Evolutionary conservation across 345 rosid species (phyloP), one percentile per base, ranked within the genome.

Genomic region (Salix udensis): DNA sequence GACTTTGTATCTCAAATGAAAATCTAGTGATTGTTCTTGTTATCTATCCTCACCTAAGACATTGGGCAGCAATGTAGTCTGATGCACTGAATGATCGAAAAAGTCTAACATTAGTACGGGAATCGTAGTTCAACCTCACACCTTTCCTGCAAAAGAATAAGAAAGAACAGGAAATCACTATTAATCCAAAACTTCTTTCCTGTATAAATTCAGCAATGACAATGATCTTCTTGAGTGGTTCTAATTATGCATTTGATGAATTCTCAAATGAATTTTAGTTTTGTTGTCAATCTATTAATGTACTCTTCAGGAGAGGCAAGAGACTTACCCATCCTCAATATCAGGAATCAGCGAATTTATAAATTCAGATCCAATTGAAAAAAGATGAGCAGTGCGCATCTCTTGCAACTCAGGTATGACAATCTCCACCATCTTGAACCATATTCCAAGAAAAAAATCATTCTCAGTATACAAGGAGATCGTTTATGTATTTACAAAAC

Each of bases 401-500:
- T 91, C 98, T 39, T 78, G 87, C 70, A 94, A 85, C 85, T 91
- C 97, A 55, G 98, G 98, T 82, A 94, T 82, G 70, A 89, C 97
- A 74, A 91, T 85, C 85, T 94, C 98, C 44, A 85, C 84, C 53
- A 87, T 86, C 98, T 93, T 69, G 55, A 70, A 83, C 64, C 65
- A 71, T 28, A 50, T 70, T 19, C 75, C 36, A 65, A 66, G 53
- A 79, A 74, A 55, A 34, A n/a, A 62, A 36, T 10, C 6, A 15
- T 16, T 21, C 46, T 71, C 48, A 75, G 42, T 23, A 74, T 61
- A 37, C 14, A 60, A 34, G 36, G 64, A 73, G 6, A 36, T 46
- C 39, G 53, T 42, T 71, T 60, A 11, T 6, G 4, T 53, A 61
- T 37, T n/a, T n/a, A 44, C 42, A 30, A 61, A 71, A 34, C 6